Evolutionary conservation across 257 asterid genomes (phyloP), one percentile per base, ranked within the genome.

Genomic region (Forsythia suspensa): DNA sequence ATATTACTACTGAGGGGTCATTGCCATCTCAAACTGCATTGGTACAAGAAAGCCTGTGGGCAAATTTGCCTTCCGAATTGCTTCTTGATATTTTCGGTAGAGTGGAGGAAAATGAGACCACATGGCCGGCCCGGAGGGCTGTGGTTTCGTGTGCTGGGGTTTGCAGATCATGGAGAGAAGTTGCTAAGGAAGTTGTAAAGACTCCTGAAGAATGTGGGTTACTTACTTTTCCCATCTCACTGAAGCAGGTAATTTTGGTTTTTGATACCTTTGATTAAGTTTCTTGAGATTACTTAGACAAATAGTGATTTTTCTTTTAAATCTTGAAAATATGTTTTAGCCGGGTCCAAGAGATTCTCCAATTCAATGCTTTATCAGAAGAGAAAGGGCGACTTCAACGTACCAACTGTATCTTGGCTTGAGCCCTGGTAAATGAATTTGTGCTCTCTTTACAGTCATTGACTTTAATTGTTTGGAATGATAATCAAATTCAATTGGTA

Each of bases 301-400:
- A 21, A 39, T 71, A 52, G 37, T 51, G 43, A 55, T 59, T 68
- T 73, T 80, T 29, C 0, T 78, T 46, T 34, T 36, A 15, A 74
- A 72, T 78, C 37, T 57, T 73, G 68, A 20, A 77, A 57, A 24
- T 71, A 5, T 76, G 51, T 80, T 5, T 81, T 73, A 91, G 97
- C 95, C 96, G 65, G 97, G 95, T 21, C 92, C 93, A 18, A 88
- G 91, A 79, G 91, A 89, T 80, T 80, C 87, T 78, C 91, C 89
- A 13, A 86, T 92, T 82, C 96, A 87, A 42, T 92, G 97, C 88
- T 91, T 85, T 81, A 89, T 92, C 81, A 82, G 87, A 87, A 92
- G 96, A 86, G 97, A 91, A 41, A 86, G 92, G 85, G 87, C 83
- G 24, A 84, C 91, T 46, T 92, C 96, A 9, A 89, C 89, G 13